Conservation (phyloP, 2,329 filamentous ascomycete species). For the Ceratocystis colombiana region DNA sequence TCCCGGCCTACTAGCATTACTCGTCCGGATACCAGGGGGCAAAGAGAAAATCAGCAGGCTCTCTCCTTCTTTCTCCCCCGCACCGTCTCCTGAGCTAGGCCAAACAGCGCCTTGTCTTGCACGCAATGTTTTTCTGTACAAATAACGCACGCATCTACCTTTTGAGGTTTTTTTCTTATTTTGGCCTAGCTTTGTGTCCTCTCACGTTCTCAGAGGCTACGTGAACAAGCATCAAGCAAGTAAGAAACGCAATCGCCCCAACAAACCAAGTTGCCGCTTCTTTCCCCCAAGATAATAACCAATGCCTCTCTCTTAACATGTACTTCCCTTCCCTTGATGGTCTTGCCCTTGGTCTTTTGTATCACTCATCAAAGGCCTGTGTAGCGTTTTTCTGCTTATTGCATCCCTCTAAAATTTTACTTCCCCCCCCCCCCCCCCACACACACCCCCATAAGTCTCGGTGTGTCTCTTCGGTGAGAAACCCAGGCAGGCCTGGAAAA, state of each 20-base stretch:
- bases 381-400: too few species aligned
- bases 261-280: neutral
- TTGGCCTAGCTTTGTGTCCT: neutral
- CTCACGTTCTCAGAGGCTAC: neutral
- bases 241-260: neutral
- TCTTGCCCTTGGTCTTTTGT: too few species aligned
- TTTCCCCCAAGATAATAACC: too few species aligned
- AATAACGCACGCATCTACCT: neutral
- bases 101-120: neutral
- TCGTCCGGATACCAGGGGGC: neutral
- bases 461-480: neutral
- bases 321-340: too few species aligned
- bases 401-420: too few species aligned
- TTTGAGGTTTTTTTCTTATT: neutral
- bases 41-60: neutral
- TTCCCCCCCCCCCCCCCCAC: neutral
- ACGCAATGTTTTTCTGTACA: neutral
- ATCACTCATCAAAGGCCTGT: too few species aligned
- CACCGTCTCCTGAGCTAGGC: neutral
- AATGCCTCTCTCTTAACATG: too few species aligned
- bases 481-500: neutral
- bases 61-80: neutral
- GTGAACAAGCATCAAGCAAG: neutral
- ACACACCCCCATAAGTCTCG: neutral
- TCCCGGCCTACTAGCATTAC: neutral